Percentiles rank a stretch among this genome's conserved stretches.
These are phyloP conservation scores for Cenchrus purpureus DNA, from an alignment of 176 grass and related monocot genomes.

Conservation along the genomic window DNA sequence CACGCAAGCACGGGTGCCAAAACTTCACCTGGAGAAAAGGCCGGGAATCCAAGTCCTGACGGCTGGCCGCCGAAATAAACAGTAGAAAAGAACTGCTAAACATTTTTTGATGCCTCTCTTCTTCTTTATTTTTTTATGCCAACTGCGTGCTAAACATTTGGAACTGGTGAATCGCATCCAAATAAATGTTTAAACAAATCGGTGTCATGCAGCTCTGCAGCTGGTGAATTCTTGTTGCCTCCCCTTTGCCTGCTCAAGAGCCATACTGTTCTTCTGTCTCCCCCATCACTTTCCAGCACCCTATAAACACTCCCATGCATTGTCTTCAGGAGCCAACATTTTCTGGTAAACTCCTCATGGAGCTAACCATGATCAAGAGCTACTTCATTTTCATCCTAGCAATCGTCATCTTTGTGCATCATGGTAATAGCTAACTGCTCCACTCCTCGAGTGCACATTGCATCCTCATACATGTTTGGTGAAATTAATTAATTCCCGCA, in stretches of 20 bases:
- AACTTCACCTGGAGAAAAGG: conserved; percentile 52
- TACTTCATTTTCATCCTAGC: conserved; percentile 18
- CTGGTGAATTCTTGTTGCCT: conserved; percentile 36
- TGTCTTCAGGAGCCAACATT: not conserved
- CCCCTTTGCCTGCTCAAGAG: conserved; percentile 20
- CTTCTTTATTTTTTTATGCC: no score
- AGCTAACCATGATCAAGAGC: conserved; percentile 19
- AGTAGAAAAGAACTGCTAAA: no score
- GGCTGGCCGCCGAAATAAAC: not conserved
- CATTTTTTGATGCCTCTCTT: no score
- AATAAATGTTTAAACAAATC: not conserved
- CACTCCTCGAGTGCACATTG: not conserved
- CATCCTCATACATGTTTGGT: not conserved
- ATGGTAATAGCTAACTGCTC: conserved; percentile 9
- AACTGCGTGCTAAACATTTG: conserved; percentile 3
- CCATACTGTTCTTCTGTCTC: not conserved
- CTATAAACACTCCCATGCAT: conserved; percentile 6
- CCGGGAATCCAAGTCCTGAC: not conserved
- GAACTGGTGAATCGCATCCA: not conserved
- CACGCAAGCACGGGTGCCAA: conserved; percentile 80
- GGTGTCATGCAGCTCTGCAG: conserved; percentile 11
- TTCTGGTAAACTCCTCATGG: not conserved
- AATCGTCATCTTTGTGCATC: conserved; percentile 15
- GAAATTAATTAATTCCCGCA: not conserved
- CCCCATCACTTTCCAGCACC: conserved; percentile 9